Conservation (phyloP, 2,329 filamentous ascomycete genomes). For the Venturia effusa region DNA sequence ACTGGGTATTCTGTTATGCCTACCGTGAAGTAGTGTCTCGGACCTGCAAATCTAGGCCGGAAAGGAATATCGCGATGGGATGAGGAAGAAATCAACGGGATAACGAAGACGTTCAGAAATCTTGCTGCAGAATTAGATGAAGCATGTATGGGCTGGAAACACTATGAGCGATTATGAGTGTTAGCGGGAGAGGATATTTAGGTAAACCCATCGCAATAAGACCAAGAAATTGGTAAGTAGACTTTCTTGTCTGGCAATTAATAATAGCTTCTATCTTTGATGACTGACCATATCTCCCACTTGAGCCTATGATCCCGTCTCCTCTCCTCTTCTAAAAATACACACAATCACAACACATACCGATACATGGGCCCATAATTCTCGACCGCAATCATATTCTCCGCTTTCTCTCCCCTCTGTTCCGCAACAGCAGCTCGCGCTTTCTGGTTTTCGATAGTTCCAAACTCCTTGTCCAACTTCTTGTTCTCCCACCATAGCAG, state of each 20-base stretch:
- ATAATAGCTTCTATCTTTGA: too few species aligned
- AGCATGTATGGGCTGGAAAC: neutral
- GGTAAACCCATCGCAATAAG: neutral
- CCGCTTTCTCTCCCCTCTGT: constrained; percentile 11
- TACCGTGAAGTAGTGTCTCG: neutral
- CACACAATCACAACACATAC: constrained; percentile 6
- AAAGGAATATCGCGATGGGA: neutral
- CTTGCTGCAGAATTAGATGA: neutral
- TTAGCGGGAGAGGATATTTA: neutral
- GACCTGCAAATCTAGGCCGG: neutral
- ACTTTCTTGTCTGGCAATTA: too few species aligned
- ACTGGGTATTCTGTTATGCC: neutral
- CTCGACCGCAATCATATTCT: constrained; percentile 7
- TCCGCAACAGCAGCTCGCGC: constrained; percentile 33
- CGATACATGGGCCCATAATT: constrained; percentile 12
- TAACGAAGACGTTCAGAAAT: neutral
- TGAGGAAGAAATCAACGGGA: neutral
- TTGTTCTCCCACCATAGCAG: constrained; percentile 27
- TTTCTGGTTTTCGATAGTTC: constrained; percentile 49
- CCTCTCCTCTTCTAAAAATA: neutral
- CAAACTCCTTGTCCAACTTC: constrained; percentile 30
- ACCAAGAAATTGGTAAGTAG: too few species aligned
- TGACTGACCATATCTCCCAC: too few species aligned
- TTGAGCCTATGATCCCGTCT: neutral
- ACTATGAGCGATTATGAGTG: neutral